Percentiles rank a stretch among this genome's conserved stretches.
phyloP scores from a whole-genome alignment of 2,329 filamentous ascomycete species.

The Apiospora kogelbergensis region DNA sequence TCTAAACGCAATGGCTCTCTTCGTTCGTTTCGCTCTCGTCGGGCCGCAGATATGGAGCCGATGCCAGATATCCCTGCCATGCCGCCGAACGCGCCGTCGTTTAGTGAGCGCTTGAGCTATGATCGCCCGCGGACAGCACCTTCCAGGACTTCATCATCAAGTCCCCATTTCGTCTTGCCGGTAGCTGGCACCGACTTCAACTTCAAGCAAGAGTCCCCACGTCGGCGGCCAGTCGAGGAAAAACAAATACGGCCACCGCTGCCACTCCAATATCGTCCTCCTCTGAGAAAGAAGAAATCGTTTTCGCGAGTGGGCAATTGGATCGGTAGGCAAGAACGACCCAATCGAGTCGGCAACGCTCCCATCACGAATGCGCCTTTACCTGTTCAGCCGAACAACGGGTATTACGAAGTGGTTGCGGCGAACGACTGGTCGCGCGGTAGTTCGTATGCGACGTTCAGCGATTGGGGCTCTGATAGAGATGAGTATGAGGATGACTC shows the following conservation, averaged over 20 bases:
- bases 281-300: slow-evolving; percentile 65
- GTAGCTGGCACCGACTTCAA: neutral
- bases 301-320: slow-evolving; percentile 62
- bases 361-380: slow-evolving; percentile 57
- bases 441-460: slow-evolving; percentile 46
- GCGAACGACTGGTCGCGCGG: slow-evolving; percentile 36
- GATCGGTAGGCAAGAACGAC: slow-evolving; percentile 41
- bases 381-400: slow-evolving; percentile 50
- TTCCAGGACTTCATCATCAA: slow-evolving; percentile 32
- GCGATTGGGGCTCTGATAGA: slow-evolving; percentile 42
- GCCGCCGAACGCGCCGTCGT: slow-evolving; percentile 57
- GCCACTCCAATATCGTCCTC: slow-evolving; percentile 58
- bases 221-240: neutral
- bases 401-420: slow-evolving; percentile 59
- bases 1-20: slow-evolving; percentile 25
- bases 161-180: slow-evolving; percentile 31
- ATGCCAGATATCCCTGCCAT: slow-evolving; percentile 58
- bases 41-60: slow-evolving; percentile 43
- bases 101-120: slow-evolving; percentile 53
- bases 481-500: slow-evolving; percentile 33
- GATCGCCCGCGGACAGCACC: slow-evolving; percentile 41
- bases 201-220: neutral
- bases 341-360: slow-evolving; percentile 39
- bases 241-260: slow-evolving; percentile 49
- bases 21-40: slow-evolving; percentile 11